Evolutionary conservation across 345 rosid species (phyloP), one percentile per base, ranked within the genome.

Genomic region (Adansonia digitata): DNA sequence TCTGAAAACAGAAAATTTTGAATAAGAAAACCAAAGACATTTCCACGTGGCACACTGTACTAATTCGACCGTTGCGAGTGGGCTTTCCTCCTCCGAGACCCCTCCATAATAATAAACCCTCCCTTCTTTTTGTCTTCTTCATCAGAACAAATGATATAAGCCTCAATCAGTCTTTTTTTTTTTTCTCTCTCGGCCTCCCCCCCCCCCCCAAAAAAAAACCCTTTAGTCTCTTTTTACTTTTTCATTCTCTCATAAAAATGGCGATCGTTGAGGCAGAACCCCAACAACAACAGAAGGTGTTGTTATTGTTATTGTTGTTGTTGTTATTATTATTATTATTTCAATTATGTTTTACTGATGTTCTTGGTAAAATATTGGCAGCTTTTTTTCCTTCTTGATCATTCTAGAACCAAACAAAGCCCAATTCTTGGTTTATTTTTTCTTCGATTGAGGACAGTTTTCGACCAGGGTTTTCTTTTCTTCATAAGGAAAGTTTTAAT

Each of bases 211-310:
- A 10, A 42, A 15, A 26, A 13, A 9, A 69, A 52, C 26, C 24
- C 8, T 2, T 42, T 69, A 39, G 46, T 34, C 74, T 76, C 63
- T 55, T 63, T 26, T 67, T 13, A 1, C 3, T 31, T 31, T 31
- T 31, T 31, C 3, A 34, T 74, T 72, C 46, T 71, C 62, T 55
- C 64, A n/a, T 5, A 29, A 34, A 62, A 66, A 91, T 89, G 97
- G 93, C 90, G 81, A 91, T 91, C 46, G 87, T 90, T 49, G 98
- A 93, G 72, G 73, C 80, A 29, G 89, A 85, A 1, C 78, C 86
- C n/a, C 90, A 84, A 12, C 79, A 84, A 22, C 91, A 80, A 60
- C 90, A 88, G 49, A 87, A 89, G 88, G 97, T 88, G 8, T 12
- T 2, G 13, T 40, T 53, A 2, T 75, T 3, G 75, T n/a, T n/a